phyloP scores from a whole-genome alignment of 352 stramenopile species.

The Halophytophthora batemanensis region DNA sequence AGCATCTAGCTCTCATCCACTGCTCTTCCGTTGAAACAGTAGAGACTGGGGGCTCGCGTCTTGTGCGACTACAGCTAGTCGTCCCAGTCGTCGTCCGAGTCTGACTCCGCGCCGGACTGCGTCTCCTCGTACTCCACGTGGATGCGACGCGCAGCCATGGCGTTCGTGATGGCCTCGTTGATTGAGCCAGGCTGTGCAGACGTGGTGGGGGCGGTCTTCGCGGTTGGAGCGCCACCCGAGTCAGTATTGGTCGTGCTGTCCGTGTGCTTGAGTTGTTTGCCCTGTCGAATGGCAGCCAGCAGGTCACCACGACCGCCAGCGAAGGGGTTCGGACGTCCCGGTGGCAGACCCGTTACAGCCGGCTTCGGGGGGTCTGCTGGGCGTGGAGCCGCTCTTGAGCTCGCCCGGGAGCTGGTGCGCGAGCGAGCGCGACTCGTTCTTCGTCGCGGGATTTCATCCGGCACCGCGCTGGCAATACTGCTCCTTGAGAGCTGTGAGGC shows the following conservation, averaged over 20 bases:
- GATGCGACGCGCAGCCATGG: conserved; percentile 74
- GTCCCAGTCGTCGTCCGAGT: conserved; percentile 83
- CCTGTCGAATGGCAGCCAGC: conserved; percentile 73
- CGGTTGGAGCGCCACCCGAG: conserved; percentile 11
- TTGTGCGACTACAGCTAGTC: conserved; percentile 17
- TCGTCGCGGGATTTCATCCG: conserved; percentile 9
- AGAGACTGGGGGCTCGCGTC: no score
- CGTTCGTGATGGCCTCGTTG: conserved; percentile 78
- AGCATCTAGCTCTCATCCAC: background rate
- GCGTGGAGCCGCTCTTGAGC: conserved; percentile 23
- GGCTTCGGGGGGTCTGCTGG: conserved; percentile 15
- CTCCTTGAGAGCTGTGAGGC: conserved; percentile 22
- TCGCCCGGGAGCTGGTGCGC: conserved; percentile 32
- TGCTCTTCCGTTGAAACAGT: background rate
- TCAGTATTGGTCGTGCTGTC: conserved; percentile 2
- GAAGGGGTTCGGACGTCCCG: conserved; percentile 63
- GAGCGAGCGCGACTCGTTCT: conserved; percentile 27
- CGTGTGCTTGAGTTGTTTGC: conserved; percentile 51
- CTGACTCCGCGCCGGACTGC: conserved; percentile 53
- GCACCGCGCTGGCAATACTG: conserved; percentile 15
- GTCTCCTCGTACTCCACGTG: conserved; percentile 78
- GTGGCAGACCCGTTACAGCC: conserved; percentile 42
- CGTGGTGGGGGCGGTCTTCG: conserved; percentile 21
- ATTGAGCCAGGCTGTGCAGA: conserved; percentile 54
- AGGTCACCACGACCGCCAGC: conserved; percentile 65